Conservation (phyloP, 2,329 filamentous ascomycete species). For the Calcarisporium arbuscula region DNA sequence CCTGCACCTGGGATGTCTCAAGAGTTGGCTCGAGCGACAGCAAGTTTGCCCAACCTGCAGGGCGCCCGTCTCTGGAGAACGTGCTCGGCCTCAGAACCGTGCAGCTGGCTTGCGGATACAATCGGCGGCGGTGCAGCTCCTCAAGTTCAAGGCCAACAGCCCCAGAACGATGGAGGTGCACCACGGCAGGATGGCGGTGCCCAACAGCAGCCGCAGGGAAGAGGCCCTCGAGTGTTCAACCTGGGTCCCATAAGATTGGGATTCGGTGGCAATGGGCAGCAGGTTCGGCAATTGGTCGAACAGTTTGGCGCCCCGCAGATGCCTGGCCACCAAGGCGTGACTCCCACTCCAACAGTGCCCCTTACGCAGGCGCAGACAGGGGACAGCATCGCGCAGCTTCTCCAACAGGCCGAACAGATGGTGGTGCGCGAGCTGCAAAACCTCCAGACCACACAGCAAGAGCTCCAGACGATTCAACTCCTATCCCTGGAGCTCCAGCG, state of each 20-base stretch:
- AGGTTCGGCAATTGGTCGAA: slow-evolving; percentile 62
- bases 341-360: slow-evolving; percentile 11
- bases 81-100: slow-evolving; percentile 20
- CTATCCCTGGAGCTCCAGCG: slow-evolving; percentile 62
- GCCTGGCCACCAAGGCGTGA: slow-evolving; percentile 15
- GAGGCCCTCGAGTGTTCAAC: slow-evolving; percentile 58
- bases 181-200: slow-evolving; percentile 17
- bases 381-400: slow-evolving; percentile 40
- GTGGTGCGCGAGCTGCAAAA: slow-evolving; percentile 60
- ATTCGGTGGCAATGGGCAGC: slow-evolving; percentile 64
- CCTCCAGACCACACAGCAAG: slow-evolving; percentile 58
- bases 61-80: slow-evolving; percentile 55
- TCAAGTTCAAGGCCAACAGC: slow-evolving; percentile 12
- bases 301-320: slow-evolving; percentile 45
- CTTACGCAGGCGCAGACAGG: slow-evolving; percentile 15
- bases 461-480: slow-evolving; percentile 61
- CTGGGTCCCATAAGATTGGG: slow-evolving; percentile 70
- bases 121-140: slow-evolving; percentile 17
- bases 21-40: slow-evolving; percentile 95
- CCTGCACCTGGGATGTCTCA: slow-evolving; percentile 86
- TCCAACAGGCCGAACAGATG: slow-evolving; percentile 62
- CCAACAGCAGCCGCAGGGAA: slow-evolving; percentile 16
- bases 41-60: slow-evolving; percentile 96
- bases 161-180: slow-evolving; percentile 12
- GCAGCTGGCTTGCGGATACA: slow-evolving; percentile 24